A percentile compares a stretch with the other conserved stretches of the same genome.
phyloP scores from a whole-genome alignment of 2,329 filamentous ascomycete genomes.

The Sporothrix curviconia region DNA sequence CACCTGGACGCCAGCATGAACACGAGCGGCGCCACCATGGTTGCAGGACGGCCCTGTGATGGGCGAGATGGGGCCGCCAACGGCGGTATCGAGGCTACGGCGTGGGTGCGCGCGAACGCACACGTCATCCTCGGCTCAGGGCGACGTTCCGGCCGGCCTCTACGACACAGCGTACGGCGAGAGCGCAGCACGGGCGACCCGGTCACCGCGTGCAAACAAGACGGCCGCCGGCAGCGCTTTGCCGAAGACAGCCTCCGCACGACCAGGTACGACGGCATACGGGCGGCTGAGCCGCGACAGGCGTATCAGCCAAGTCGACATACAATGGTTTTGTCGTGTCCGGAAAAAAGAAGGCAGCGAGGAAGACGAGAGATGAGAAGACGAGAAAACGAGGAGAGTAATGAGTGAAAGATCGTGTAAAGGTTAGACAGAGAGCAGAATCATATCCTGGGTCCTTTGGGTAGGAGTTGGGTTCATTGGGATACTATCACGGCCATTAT shows the following conservation, averaged over 20 bases:
- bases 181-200: conserved; percentile 17
- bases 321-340: too few relatives aligned
- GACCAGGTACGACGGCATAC: not conserved
- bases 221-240: not conserved
- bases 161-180: conserved; percentile 13
- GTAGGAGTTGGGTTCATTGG: too few relatives aligned
- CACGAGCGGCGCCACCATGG: not conserved
- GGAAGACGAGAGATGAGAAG: not conserved
- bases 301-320: conserved; percentile 11
- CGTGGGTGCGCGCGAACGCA: not conserved
- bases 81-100: not conserved
- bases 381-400: too few relatives aligned
- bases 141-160: not conserved
- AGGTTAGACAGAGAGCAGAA: too few relatives aligned
- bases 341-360: too few relatives aligned
- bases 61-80: not conserved
- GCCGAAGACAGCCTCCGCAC: not conserved
- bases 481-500: not conserved
- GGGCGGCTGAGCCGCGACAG: not conserved
- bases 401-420: too few relatives aligned
- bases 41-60: not conserved
- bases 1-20: too few relatives aligned
- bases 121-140: not conserved
- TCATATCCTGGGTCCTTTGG: too few relatives aligned
- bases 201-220: not conserved